Base-by-base conservation (phyloP, 148 eudicot species). In the Diospyros lotus region DNA sequence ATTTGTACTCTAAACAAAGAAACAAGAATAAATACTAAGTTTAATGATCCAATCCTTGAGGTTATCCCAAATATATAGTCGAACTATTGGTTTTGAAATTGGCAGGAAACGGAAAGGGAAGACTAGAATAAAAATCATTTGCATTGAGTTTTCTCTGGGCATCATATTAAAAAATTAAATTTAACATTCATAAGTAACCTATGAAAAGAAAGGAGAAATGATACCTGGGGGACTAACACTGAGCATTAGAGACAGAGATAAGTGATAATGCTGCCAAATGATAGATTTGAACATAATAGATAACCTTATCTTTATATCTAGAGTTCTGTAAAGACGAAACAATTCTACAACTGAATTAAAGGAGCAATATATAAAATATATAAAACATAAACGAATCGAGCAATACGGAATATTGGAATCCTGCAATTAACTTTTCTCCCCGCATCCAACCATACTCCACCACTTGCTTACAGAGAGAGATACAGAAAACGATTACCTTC, bases 401-500 rank as follows among this genome's bases (percentile, higher is more conserved):
- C 28, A 28, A 28, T 28, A 28, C 28, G 28, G 28, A 28, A 28
- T 28, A 28, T 28, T 28, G 28, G 28, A 28, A 28, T 28, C 28
- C 28, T 28, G 28, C 28, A 28, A 0, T 28, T 28, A 28, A 28
- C 28, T 28, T 28, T 28, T 28, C 28, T 28, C 28, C 28, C 28
- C 28, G 28, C 28, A 28, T 28, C 28, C 28, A 28, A 28, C 28
- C 28, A 28, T 28, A 28, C 28, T 28, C 28, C 28, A 28, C 28
- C 28, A 28, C 15, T 6, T 55, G 12, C 15, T 55, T 54, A 9
- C 9, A 54, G 7, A 59, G 2, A 7, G 10, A 71, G 3, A 60
- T 59, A 72, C 13, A 42, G 3, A 3, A 1, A 58, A 39, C 38
- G 38, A 46, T 3, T 52, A 86, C 97, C 97, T 87, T 92, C 87